Conservation (phyloP, 129 eudicot species). For the Smallanthus sonchifolius region DNA sequence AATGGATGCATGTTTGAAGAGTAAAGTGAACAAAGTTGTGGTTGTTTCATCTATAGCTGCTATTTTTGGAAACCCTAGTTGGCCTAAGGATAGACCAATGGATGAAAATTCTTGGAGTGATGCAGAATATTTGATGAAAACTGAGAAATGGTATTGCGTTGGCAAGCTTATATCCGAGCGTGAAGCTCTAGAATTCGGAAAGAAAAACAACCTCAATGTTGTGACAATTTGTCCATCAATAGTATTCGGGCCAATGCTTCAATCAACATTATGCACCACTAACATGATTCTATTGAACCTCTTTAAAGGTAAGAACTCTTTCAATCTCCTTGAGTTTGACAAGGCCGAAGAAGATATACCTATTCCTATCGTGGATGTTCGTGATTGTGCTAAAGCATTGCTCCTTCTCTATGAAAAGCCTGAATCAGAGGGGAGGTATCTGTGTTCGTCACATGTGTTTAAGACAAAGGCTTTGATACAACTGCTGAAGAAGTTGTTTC, state of each 20-base stretch:
- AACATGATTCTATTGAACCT: constrained; percentile 10
- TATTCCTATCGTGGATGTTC: constrained; percentile 28
- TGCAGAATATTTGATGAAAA: neutral
- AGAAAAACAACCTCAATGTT: constrained; percentile 19
- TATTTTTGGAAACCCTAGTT: neutral
- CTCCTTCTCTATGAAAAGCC: constrained; percentile 36
- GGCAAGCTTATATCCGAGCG: constrained; percentile 31
- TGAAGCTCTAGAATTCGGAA: constrained; percentile 29
- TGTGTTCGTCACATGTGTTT: constrained; percentile 22
- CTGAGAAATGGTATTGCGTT: constrained; percentile 24
- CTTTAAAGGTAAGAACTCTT: constrained; percentile 26
- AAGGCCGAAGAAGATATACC: constrained; percentile 1
- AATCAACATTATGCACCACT: constrained; percentile 22
- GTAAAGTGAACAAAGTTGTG: neutral
- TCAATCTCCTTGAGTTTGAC: constrained; percentile 18
- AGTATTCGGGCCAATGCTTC: constrained; percentile 43
- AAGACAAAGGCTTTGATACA: constrained; percentile 4
- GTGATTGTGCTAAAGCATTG: constrained; percentile 29
- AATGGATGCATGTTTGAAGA: neutral
- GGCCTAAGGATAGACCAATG: neutral
- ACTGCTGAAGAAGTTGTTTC: constrained; percentile 20
- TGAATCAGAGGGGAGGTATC: constrained; percentile 36
- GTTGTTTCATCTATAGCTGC: neutral
- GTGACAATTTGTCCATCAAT: constrained; percentile 37
- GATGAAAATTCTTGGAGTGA: neutral